Evolutionary conservation across 139 green algal species (phyloP).

Genomic region (Auxenochlorella pyrenoidosa): DNA sequence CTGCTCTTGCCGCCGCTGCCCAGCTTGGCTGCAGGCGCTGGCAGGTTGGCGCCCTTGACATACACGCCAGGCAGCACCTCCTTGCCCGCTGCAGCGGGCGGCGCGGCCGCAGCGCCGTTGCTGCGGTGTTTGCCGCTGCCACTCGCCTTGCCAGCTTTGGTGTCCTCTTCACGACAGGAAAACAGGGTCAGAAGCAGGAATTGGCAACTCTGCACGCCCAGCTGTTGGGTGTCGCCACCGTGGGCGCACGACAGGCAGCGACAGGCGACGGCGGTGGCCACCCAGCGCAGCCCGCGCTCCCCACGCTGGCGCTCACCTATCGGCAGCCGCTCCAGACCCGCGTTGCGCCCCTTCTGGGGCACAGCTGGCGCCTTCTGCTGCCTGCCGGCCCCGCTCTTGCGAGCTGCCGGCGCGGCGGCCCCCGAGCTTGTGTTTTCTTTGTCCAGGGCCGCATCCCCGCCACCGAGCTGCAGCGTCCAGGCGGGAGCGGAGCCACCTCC

Average conservation of each 20-base stretch:
- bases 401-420: not conserved
- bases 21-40: not conserved
- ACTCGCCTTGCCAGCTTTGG: slow-evolving; percentile 10
- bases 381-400: not conserved
- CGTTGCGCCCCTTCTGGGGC: slow-evolving; percentile 15
- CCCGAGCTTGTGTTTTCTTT: slow-evolving; percentile 5
- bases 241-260: not conserved
- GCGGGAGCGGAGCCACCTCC: not conserved
- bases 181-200: not conserved
- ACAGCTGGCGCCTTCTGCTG: slow-evolving; percentile 20
- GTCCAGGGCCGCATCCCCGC: not conserved
- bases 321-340: slow-evolving; percentile 23
- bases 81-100: slow-evolving; percentile 14
- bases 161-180: not conserved
- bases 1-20: not conserved
- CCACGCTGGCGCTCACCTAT: slow-evolving; percentile 7
- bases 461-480: not conserved
- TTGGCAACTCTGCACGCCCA: not conserved
- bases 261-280: not conserved
- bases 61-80: slow-evolving; percentile 14
- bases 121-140: not conserved
- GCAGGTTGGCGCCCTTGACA: not conserved
- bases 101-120: not conserved
- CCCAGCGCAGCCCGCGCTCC: too few species aligned
- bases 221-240: not conserved